Evolutionary conservation across 139 green algal genomes (phyloP).

Genomic region (Pycnococcus provasolii): DNA sequence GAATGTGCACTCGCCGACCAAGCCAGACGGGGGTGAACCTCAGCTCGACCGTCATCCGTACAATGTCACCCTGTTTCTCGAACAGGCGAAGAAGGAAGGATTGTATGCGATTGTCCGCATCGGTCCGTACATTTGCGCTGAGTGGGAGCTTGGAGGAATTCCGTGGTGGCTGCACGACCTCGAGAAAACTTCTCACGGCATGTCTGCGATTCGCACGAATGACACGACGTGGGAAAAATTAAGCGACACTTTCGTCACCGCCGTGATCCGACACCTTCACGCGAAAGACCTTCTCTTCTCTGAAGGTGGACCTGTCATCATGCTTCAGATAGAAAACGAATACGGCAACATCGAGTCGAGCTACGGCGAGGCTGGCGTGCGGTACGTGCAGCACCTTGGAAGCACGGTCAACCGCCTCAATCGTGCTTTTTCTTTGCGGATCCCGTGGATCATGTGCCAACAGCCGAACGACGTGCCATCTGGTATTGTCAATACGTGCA

Average conservation of each 20-base stretch:
- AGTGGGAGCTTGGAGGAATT: constrained; percentile 12
- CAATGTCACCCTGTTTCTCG: constrained; percentile 3
- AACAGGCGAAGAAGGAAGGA: not conserved
- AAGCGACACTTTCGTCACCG: too few species aligned
- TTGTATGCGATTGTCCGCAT: constrained; percentile 3
- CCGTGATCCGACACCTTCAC: too few species aligned
- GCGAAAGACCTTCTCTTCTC: not conserved
- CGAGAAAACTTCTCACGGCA: not conserved
- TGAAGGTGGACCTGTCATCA: constrained; percentile 1
- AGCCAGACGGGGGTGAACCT: not conserved
- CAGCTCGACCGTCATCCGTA: not conserved
- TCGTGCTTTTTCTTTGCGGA: not conserved
- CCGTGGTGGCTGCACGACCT: not conserved
- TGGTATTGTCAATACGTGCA: constrained; percentile 13
- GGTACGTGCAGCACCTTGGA: not conserved
- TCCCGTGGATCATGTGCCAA: not conserved
- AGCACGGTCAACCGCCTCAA: not conserved
- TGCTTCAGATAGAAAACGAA: constrained; percentile 6
- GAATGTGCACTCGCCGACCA: constrained; percentile 1
- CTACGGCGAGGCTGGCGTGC: not conserved
- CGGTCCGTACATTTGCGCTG: constrained; percentile 13
- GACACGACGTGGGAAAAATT: too few species aligned
- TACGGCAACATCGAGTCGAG: not conserved
- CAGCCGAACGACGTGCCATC: not conserved
- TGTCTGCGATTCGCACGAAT: too few species aligned